Base-by-base conservation (phyloP, 1,284 basidiomycete genomes). In the Pseudozyma hubeiensis region DNA sequence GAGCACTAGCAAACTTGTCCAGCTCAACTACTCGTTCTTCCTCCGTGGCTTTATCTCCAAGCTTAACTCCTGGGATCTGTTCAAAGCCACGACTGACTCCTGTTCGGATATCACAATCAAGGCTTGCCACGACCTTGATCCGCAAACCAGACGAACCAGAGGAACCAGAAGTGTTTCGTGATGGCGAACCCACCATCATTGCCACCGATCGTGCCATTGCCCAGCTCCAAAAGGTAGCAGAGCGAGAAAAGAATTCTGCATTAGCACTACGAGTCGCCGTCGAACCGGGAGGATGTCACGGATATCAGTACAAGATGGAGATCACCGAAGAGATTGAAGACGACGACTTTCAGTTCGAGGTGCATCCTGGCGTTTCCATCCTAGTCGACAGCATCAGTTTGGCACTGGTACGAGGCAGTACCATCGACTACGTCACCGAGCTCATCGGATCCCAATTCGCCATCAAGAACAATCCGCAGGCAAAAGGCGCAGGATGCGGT, bases 261-360 rank as follows among this genome's bases (percentile, higher is more conserved):
- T 87, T 91, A 19, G 91, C 90, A 2, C 86, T 95, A 14, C 87
- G 93, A 64, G 87, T 96, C 77, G 86, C 89, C 0, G 92, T 96
- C 29, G 93, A 94, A 81, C 92, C 91, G 4, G 93, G 93, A 16
- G 94, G 93, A 39, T 95, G 93, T 79, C 93, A 96, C 78, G 93
- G 93, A 34, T 95, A 95, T 81, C 92, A 95, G 81, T 95, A 95
- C 86, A 93, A 92, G 83, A 89, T 96, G 87, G 89, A 90, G 64
- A 87, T 95, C 1, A 90, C 91, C 3, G 88, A 81, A 29, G 79
- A 87, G 47, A 83, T 85, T 29, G 87, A 87, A 51, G 70, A 82
- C 0, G 82, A 83, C 64, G 93, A 95, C 85, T 94, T 94, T 24
- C 91, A 92, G 75, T 91, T 91, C 1, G 87, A 86, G 14, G 87